These are phyloP conservation scores for Podospora conica DNA, from an alignment of 495 filamentous ascomycete species.

Conservation along the genomic window DNA sequence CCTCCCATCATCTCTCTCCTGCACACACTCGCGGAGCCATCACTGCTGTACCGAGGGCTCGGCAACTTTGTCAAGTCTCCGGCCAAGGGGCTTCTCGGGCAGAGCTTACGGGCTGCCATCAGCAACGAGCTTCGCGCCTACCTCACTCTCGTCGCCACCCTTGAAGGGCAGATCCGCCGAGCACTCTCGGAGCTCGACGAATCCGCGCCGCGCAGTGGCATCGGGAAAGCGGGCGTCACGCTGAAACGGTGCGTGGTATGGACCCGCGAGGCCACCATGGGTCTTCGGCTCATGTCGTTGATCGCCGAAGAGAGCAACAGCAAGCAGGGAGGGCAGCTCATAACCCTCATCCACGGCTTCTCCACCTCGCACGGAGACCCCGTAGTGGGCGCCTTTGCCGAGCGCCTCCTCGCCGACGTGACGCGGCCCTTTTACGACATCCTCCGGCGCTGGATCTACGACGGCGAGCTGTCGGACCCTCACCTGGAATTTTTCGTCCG, in stretches of 20 bases:
- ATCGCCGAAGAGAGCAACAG: constrained; percentile 87
- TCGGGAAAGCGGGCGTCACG: constrained; percentile 88
- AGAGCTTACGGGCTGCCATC: constrained; percentile 89
- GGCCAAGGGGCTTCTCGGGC: constrained; percentile 65
- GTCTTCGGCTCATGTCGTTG: constrained; percentile 84
- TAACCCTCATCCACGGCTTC: constrained; percentile 89
- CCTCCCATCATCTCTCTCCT: constrained; percentile 81
- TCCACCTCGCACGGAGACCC: constrained; percentile 92
- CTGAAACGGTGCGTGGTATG: constrained; percentile 94
- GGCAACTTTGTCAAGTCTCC: constrained; percentile 70
- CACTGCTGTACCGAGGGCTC: constrained; percentile 76
- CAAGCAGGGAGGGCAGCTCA: constrained; percentile 86
- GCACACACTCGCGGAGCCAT: constrained; percentile 87
- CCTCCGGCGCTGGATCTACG: constrained; percentile 94
- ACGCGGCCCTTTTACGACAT: constrained; percentile 98
- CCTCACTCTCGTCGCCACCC: constrained; percentile 81
- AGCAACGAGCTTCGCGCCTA: constrained; percentile 82
- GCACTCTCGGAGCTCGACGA: constrained; percentile 65
- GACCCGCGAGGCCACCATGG: constrained; percentile 97
- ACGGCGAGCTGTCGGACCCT: constrained; percentile 93
- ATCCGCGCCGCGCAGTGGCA: constrained; percentile 53
- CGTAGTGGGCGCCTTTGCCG: constrained; percentile 88
- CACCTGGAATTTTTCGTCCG: constrained; percentile 94
- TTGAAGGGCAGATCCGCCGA: constrained; percentile 89
- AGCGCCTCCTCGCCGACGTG: constrained; percentile 81